Base-by-base conservation (phyloP, 768 basidiomycete genomes). In the Mycena metata region DNA sequence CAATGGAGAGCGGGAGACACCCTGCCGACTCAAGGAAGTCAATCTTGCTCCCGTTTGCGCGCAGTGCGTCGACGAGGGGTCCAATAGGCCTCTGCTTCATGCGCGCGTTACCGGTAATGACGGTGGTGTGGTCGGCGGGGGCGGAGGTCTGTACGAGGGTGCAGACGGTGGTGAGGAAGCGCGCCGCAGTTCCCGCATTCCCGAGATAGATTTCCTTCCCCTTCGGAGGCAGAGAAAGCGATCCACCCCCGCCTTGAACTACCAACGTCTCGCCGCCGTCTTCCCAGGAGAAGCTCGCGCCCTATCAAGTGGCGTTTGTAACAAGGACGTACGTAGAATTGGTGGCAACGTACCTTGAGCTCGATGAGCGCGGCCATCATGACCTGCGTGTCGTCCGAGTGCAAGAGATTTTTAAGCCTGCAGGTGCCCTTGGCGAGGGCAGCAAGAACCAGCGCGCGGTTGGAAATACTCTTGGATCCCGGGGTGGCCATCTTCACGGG, bases 41-140 rank as follows among this genome's bases (percentile, higher is more conserved):
- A 78, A 99, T 91, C 33, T 84, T 77, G 70, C 89, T 91, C 13
- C 95, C 93, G 74, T 98, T 98, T 8, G 88, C 84, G 52, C 85
- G 82, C 16, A 99, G 90, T 4, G 98, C 96, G 59, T 94, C 91
- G 58, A 99, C 97, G 23, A 99, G 86, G 8, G 98, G 95, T 0
- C 96, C 98, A 72, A 97, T 96, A 16, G 98, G 98, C 33, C 97
- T 91, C 79, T 99, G 96, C 81, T 98, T 99, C 98, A 99, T 99
- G 66, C 97, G 90, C 0, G 96, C 95, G 72, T 99, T 99, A 52
- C 98, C 98, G 12, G 98, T 99, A 79, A 99, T 93, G 79, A 94
- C 80, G 19, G 96, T 98, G 26, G 81, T 81, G 54, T 84, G 80
- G 8, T 79, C 78, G 47, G 82, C 80, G 5, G 78, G 71, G 7